Percentiles rank a stretch among this genome's conserved stretches.
Conservation (phyloP, 140 eudicot genomes). For the Erigeron philadelphicus region DNA sequence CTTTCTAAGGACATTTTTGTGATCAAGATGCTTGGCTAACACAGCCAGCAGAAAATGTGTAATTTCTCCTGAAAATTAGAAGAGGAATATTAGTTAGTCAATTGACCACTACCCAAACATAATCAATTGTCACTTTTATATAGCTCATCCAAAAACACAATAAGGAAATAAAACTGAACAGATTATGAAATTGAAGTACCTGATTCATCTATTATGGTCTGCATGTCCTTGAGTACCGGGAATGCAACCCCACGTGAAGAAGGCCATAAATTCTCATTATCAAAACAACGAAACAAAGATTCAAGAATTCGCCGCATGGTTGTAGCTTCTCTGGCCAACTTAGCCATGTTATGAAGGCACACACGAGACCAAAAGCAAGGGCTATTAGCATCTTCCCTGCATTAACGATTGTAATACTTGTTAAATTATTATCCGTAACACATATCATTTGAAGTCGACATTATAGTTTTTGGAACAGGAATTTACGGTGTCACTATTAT, state of each 20-base stretch:
- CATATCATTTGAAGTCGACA: not conserved
- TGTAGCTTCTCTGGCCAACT: slow-evolving; percentile 75
- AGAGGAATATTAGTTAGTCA: slow-evolving; percentile 6
- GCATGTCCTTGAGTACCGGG: slow-evolving; percentile 69
- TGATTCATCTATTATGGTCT: slow-evolving; percentile 51
- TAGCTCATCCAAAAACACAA: no score
- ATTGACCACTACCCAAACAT: no score
- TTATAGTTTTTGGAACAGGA: not conserved
- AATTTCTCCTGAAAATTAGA: slow-evolving; percentile 48
- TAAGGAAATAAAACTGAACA: no score
- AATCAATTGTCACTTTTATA: no score
- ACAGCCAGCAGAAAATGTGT: slow-evolving; percentile 60
- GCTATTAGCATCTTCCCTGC: slow-evolving; percentile 60
- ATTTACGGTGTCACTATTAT: slow-evolving; percentile 46
- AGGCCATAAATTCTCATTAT: slow-evolving; percentile 49
- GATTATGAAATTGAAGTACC: slow-evolving; percentile 27
- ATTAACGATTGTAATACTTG: not conserved
- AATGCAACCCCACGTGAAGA: slow-evolving; percentile 58
- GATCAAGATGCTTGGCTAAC: slow-evolving; percentile 77
- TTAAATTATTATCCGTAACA: not conserved
- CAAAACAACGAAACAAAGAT: slow-evolving; percentile 69
- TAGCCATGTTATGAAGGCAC: slow-evolving; percentile 77
- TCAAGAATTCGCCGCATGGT: slow-evolving; percentile 76
- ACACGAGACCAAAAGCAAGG: slow-evolving; percentile 77
- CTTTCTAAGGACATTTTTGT: slow-evolving; percentile 54